Percentiles rank a stretch among this genome's conserved stretches.
phyloP scores from a whole-genome alignment of 768 basidiomycete genomes.

The Podaxis sp. region DNA sequence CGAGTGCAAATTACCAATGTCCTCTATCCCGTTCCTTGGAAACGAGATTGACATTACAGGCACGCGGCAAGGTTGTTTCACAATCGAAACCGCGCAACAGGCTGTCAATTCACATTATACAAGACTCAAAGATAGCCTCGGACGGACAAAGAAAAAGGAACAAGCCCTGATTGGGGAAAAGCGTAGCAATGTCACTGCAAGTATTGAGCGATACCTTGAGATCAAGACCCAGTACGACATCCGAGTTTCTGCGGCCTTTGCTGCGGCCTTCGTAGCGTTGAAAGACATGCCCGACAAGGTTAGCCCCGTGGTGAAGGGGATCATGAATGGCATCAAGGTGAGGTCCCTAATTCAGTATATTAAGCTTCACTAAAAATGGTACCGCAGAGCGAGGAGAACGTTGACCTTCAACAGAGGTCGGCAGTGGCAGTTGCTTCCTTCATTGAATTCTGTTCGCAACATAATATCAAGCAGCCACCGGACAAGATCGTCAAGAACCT shows the following conservation, averaged over 20 bases:
- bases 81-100: constrained; percentile 72
- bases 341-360: constrained; percentile 19
- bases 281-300: constrained; percentile 88
- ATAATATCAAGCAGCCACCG: constrained; percentile 77
- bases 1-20: constrained; percentile 85
- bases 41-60: constrained; percentile 76
- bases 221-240: constrained; percentile 85
- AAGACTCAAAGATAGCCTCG: constrained; percentile 71
- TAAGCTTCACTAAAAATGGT: constrained; percentile 12
- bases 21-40: constrained; percentile 78
- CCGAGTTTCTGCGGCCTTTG: constrained; percentile 86
- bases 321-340: constrained; percentile 98
- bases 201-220: constrained; percentile 78
- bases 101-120: constrained; percentile 72
- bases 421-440: constrained; percentile 86
- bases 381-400: constrained; percentile 79
- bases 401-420: constrained; percentile 85
- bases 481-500: constrained; percentile 98
- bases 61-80: constrained; percentile 65
- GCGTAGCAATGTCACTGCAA: constrained; percentile 61
- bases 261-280: constrained; percentile 88
- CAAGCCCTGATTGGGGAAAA: constrained; percentile 75
- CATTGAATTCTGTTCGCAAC: constrained; percentile 78
- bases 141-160: constrained; percentile 78
- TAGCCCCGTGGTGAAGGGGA: constrained; percentile 92